Base-by-base conservation (phyloP, 2,329 filamentous ascomycete species). In the Phyllosticta citrichinensis region DNA sequence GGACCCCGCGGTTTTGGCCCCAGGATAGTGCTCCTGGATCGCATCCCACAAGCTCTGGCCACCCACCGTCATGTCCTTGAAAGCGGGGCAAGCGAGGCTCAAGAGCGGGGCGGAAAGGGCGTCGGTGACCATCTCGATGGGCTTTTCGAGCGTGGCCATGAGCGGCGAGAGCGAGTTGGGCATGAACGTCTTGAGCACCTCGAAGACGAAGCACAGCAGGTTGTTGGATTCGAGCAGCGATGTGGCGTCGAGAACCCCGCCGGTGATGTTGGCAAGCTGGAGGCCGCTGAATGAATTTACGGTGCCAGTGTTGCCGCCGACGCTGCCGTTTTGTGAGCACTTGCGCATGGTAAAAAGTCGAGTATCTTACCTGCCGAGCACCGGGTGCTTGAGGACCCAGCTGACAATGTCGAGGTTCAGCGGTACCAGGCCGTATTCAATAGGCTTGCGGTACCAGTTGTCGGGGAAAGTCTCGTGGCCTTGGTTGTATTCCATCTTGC, bases 271-370 rank as follows among this genome's bases (percentile, higher is more conserved):
- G 1, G 63, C 62, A 1, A 79, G 35, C 63, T 78, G 69, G 58
- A 83, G 65, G 5, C 79, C 79, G 4, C 76, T 71, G 64, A 82
- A 83, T 22, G 74, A 78, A 69, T 83, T 79, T 22, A 79, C 74
- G 2, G 71, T 73, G 19, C 80, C 79, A 5, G 76, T 75, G 64
- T 83, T 83, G 10, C 81, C 81, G 10, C 81, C 81, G 17, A 83
- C 74, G 59, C 59, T 61, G 59, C 6, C 30, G n/a, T 47, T 17
- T 40, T 12, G 27, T 22, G 27, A 22, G 22, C 0, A 33, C 63
- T 65, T 58, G 71, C 68, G 70, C 4, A 20, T 3, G 22, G 14
- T 17, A 6, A 20, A 20, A 27, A 30, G 25, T 14, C 3, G 40
- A 14, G n/a, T 22, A 3, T 4, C 52, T 24, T 58, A 65, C 70